These are phyloP conservation scores for Lactifluus volemus DNA, from an alignment of 768 basidiomycete species.

Conservation along the genomic window DNA sequence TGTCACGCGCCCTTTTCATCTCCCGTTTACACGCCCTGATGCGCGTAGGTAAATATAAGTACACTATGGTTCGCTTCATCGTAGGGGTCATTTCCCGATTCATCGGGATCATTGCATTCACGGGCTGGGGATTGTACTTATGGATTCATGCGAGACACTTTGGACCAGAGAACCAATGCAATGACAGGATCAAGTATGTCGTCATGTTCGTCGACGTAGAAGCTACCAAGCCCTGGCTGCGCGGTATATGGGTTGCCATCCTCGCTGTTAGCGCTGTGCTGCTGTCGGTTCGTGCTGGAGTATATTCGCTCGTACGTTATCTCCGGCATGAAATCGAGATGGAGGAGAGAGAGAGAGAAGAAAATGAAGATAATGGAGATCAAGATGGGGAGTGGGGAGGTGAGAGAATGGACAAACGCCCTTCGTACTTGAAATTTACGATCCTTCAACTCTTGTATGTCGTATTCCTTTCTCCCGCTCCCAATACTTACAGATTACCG, in stretches of 20 bases:
- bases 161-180: not conserved
- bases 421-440: slow-evolving; percentile 1
- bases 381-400: not conserved
- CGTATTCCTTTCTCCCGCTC: not conserved
- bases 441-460: slow-evolving; percentile 2
- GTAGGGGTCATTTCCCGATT: not conserved
- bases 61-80: slow-evolving; percentile 1
- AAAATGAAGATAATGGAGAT: not conserved
- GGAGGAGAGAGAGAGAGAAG: not conserved
- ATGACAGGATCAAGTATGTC: slow-evolving; percentile 8
- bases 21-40: not conserved
- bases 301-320: not conserved
- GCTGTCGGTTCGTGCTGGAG: not conserved
- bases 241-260: not conserved
- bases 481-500: not conserved
- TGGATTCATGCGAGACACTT: not conserved
- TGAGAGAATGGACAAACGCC: too few species aligned
- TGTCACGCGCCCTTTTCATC: not conserved
- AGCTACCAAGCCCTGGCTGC: slow-evolving; percentile 11
- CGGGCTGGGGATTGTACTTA: slow-evolving; percentile 7
- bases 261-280: not conserved
- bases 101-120: not conserved
- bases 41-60: slow-evolving; percentile 11
- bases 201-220: not conserved
- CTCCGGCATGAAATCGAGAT: not conserved